These are phyloP conservation scores for Stephania yunnanensis DNA, from an alignment of 164 flowering plant species.

Conservation along the genomic window DNA sequence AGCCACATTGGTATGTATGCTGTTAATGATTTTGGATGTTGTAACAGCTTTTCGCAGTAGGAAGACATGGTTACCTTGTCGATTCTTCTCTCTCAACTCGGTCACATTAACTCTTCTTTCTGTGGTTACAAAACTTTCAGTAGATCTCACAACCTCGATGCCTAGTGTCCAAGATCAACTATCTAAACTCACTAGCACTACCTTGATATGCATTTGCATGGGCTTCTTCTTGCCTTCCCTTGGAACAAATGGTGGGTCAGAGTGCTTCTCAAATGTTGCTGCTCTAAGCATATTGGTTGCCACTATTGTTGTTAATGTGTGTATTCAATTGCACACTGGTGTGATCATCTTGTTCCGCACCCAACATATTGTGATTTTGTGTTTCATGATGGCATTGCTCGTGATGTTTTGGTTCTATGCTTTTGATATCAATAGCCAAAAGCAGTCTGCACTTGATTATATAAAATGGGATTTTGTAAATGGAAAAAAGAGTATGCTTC, in stretches of 20 bases:
- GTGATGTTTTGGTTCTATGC: background rate
- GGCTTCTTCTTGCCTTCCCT: background rate
- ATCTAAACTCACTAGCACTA: background rate
- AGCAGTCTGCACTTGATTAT: background rate
- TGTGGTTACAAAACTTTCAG: background rate
- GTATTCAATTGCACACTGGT: background rate
- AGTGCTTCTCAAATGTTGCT: background rate
- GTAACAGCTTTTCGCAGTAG: background rate
- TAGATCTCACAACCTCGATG: background rate
- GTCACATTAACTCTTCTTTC: background rate
- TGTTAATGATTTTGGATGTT: background rate
- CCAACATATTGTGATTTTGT: background rate
- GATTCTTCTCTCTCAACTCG: background rate
- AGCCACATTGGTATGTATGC: background rate
- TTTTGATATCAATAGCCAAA: background rate
- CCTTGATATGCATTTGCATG: background rate
- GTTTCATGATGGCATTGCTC: background rate
- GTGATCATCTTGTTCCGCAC: background rate
- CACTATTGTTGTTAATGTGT: background rate
- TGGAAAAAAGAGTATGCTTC: background rate
- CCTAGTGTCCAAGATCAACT: background rate
- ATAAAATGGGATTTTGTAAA: background rate
- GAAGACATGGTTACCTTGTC: background rate
- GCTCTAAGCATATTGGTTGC: background rate
- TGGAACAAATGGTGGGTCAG: background rate